Conservation (phyloP, 768 basidiomycete species). For the Russula foetens region DNA sequence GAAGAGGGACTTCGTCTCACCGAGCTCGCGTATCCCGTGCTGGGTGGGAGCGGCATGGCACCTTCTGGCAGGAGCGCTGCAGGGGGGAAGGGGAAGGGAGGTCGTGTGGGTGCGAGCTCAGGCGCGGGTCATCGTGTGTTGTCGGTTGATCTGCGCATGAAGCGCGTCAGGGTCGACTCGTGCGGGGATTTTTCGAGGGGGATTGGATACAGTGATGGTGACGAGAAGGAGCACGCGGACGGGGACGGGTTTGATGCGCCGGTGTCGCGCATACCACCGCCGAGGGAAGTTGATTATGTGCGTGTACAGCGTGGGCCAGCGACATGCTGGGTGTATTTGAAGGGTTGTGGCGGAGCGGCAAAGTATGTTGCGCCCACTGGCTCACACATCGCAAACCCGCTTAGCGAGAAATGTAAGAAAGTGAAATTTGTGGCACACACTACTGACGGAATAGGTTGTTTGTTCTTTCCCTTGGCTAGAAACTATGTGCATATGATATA, state of each 20-base stretch:
- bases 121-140: constrained; percentile 6
- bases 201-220: background rate
- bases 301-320: constrained; percentile 7
- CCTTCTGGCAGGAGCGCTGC: too few species aligned
- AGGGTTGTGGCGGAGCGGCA: background rate
- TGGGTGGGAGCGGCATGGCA: too few species aligned
- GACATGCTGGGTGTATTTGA: constrained; percentile 10
- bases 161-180: constrained; percentile 2
- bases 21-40: constrained; percentile 13
- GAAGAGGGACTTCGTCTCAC: background rate
- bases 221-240: background rate
- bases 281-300: constrained; percentile 4
- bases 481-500: too few species aligned
- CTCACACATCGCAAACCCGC: too few species aligned
- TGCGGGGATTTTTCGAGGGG: background rate
- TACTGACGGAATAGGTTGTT: too few species aligned
- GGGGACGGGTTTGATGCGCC: background rate
- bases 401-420: too few species aligned
- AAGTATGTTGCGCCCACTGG: constrained; percentile 1
- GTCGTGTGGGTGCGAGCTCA: background rate
- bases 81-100: too few species aligned
- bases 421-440: too few species aligned
- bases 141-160: background rate
- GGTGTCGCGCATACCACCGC: constrained; percentile 1
- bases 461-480: too few species aligned